Evolutionary conservation across 2,329 filamentous ascomycete genomes (phyloP), one percentile per base, ranked within the genome.

Genomic region (Bertia moriformis): DNA sequence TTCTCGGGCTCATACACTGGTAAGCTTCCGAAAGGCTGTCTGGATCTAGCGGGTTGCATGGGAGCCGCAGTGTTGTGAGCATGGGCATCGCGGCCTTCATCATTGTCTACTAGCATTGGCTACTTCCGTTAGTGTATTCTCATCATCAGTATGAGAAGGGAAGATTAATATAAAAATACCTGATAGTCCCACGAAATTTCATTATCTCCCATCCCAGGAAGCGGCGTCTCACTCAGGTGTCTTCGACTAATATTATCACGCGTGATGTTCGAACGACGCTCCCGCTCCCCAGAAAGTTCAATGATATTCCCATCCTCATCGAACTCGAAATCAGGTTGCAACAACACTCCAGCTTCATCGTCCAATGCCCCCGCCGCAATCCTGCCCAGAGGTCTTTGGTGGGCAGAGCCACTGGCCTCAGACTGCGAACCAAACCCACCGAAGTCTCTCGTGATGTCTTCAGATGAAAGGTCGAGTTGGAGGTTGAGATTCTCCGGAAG

Each of bases 251-350:
- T n/a, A n/a, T n/a, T n/a, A n/a, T n/a, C n/a, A n/a, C n/a, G n/a
- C n/a, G n/a, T n/a, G n/a, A n/a, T n/a, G n/a, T n/a, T n/a, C n/a
- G n/a, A n/a, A n/a, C n/a, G 10, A 29, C 24, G 24, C 24, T 29
- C n/a, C n/a, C 24, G 10, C 10, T 10, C 24, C 24, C 24, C 24
- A 29, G 24, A 10, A 35, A 70, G 50, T 38, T 74, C 69, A 19
- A 71, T 51, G 4, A 80, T 55, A 44, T 72, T 69, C 4, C 75
- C 76, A 43, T 80, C 66, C 13, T 66, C 71, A 45, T 78, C 75
- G 45, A 81, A 69, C 27, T 65, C 67, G 46, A 82, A 76, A 39
- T 68, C 67, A 17, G 65, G 60, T n/a, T 74, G 54, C 14, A 66
- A 53, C 15, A 65, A 58, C 10, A 57, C 57, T 38, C 65, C 63